phyloP scores from a whole-genome alignment of 495 filamentous ascomycete genomes.

The Patellaria atrata region DNA sequence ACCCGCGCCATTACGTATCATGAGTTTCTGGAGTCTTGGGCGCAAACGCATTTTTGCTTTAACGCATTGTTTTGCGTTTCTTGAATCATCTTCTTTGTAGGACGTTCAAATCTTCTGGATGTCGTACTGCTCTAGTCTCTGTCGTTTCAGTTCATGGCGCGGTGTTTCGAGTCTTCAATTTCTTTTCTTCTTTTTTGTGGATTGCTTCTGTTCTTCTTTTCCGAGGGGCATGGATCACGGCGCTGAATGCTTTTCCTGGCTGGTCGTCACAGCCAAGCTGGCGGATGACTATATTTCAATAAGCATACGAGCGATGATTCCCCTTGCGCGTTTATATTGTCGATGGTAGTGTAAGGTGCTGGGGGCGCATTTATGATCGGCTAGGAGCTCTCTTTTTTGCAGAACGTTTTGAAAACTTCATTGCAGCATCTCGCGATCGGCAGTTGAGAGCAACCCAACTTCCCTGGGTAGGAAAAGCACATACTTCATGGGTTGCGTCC shows the following conservation, averaged over 20 bases:
- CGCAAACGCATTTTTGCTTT: too few species aligned
- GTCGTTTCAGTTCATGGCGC: conserved; percentile 22
- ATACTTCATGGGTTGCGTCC: too few species aligned
- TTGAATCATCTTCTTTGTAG: too few species aligned
- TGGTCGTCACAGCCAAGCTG: conserved; percentile 10
- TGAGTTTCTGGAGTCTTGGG: conserved; percentile 13
- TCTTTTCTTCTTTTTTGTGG: too few species aligned
- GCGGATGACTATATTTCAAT: conserved; percentile 14
- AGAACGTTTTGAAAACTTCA: too few species aligned
- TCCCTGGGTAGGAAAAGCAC: too few species aligned
- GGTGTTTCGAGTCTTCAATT: too few species aligned
- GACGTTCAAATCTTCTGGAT: conserved; percentile 7
- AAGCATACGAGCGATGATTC: conserved; percentile 24
- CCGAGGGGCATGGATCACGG: conserved; percentile 18
- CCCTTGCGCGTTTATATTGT: conserved; percentile 17
- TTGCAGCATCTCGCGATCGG: too few species aligned
- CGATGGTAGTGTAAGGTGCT: conserved; percentile 3
- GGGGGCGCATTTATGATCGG: too few species aligned
- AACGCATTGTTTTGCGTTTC: too few species aligned
- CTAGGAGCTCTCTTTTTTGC: too few species aligned
- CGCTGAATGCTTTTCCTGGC: conserved; percentile 16
- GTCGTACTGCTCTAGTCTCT: conserved; percentile 15
- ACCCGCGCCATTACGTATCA: conserved; percentile 13
- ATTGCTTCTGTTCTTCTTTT: conserved; percentile 13
- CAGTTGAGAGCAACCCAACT: too few species aligned